A percentile compares a stretch with the other conserved stretches of the same genome.
Conservation (phyloP, 2,329 filamentous ascomycete species). For the Tothia fuscella region DNA sequence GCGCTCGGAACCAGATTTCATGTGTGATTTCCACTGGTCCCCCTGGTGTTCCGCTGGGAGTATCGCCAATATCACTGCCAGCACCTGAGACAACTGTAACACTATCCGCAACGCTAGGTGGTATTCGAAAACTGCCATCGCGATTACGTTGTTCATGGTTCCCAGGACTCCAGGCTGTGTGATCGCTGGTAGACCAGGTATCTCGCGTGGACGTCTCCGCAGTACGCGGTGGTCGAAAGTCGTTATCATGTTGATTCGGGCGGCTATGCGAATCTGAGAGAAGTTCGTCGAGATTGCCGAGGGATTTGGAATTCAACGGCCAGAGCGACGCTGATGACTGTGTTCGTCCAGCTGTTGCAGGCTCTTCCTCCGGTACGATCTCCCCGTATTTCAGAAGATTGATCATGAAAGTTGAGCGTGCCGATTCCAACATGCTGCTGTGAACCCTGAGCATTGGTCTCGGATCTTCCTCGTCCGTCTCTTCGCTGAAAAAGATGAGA, state of each 20-base stretch:
- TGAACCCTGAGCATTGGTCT: conserved; percentile 25
- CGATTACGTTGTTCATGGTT: not conserved
- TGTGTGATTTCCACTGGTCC: conserved; percentile 20
- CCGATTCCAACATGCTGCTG: conserved; percentile 23
- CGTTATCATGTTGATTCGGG: not conserved
- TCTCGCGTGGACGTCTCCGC: conserved; percentile 1
- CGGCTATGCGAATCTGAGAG: not conserved
- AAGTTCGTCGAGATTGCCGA: conserved; percentile 10
- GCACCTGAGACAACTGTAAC: not conserved
- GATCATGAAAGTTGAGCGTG: conserved; percentile 25
- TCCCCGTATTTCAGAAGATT: conserved; percentile 25
- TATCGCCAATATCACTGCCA: not conserved
- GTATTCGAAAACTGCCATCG: not conserved
- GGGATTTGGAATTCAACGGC: conserved; percentile 6
- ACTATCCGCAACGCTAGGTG: not conserved
- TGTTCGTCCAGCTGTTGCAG: not conserved
- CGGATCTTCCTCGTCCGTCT: conserved; percentile 25
- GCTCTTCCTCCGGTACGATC: conserved; percentile 21
- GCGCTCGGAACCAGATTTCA: conserved; percentile 51
- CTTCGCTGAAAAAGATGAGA: conserved; percentile 26
- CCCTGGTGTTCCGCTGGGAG: not conserved
- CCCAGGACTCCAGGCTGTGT: conserved; percentile 3
- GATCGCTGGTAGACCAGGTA: conserved; percentile 9
- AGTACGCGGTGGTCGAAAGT: not conserved
- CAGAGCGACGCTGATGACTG: conserved; percentile 2